These are phyloP conservation scores for Heterobasidion irregulare DNA, from an alignment of 1,284 basidiomycete species.

Conservation along the genomic window DNA sequence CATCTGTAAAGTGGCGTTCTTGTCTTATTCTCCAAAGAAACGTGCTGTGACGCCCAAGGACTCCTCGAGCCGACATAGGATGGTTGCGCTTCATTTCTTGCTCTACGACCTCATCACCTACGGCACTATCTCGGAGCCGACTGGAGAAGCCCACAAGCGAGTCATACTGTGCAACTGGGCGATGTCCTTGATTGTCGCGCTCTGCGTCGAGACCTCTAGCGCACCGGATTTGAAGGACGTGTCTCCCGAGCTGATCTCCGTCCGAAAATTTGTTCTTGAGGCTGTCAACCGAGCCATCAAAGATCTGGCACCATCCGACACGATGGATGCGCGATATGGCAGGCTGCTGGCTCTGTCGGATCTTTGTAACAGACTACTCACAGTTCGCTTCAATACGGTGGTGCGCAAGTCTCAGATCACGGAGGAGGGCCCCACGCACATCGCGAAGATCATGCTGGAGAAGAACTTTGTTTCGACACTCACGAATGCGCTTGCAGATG, in stretches of 20 bases:
- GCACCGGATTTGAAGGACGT: constrained; percentile 70
- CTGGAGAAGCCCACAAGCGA: constrained; percentile 44
- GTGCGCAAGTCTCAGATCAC: constrained; percentile 44
- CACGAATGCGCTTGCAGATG: constrained; percentile 84
- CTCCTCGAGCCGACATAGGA: constrained; percentile 41
- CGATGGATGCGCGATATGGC: constrained; percentile 77
- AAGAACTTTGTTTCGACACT: constrained; percentile 92
- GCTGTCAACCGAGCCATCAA: constrained; percentile 83
- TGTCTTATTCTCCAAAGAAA: constrained; percentile 73
- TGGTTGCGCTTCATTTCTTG: constrained; percentile 67
- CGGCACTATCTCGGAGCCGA: constrained; percentile 37
- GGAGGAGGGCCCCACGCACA: constrained; percentile 82
- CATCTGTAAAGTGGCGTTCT: constrained; percentile 82
- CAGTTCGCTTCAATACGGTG: constrained; percentile 58
- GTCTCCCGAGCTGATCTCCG: constrained; percentile 69
- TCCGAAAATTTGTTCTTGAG: constrained; percentile 89
- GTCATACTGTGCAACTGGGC: constrained; percentile 80
- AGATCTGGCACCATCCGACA: constrained; percentile 64
- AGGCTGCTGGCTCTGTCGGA: constrained; percentile 85
- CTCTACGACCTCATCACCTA: constrained; percentile 74
- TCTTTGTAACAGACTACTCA: constrained; percentile 83
- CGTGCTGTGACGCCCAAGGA: constrained; percentile 61
- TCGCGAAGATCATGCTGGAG: constrained; percentile 98
- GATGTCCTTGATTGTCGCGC: constrained; percentile 84
- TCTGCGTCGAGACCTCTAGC: constrained; percentile 79